A percentile compares a stretch with the other conserved stretches of the same genome.
phyloP scores from a whole-genome alignment of 495 filamentous ascomycete genomes.

The Penicillium goetzii region DNA sequence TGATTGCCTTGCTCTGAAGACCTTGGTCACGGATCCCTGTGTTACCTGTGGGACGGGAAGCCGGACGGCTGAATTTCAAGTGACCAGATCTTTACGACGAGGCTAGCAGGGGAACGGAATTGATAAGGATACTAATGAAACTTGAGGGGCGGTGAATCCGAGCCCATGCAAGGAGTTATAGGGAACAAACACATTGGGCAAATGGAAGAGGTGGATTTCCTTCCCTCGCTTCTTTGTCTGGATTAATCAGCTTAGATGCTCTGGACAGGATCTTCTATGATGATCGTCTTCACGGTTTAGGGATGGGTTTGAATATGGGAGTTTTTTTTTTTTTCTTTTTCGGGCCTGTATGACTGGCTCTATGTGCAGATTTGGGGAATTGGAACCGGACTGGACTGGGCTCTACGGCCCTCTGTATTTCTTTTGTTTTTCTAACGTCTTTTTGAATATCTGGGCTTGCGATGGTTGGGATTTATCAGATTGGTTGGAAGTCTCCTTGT shows the following conservation, averaged over 20 bases:
- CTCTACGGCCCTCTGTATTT: not conserved
- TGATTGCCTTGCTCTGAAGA: not conserved
- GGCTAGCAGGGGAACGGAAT: not conserved
- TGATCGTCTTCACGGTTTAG: not conserved
- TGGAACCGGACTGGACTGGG: not conserved
- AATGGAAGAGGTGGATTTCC: not conserved
- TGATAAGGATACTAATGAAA: not conserved
- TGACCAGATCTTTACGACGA: not conserved
- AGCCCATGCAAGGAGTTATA: constrained; percentile 1
- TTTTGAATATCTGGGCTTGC: not conserved
- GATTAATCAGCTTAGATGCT: constrained; percentile 1
- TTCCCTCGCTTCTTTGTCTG: not conserved
- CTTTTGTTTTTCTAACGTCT: not conserved
- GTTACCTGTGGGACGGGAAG: constrained; percentile 20
- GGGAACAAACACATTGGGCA: not conserved
- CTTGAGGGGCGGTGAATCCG: constrained; percentile 10
- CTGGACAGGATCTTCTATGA: not conserved
- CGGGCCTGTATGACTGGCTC: not conserved
- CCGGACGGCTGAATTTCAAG: constrained; percentile 4
- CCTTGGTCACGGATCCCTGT: constrained; percentile 10
- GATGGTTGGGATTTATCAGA: constrained; percentile 12
- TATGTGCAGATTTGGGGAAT: not conserved
- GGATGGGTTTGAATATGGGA: not conserved
- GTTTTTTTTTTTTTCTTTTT: not conserved
- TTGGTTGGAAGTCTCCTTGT: constrained; percentile 14